A percentile compares a stretch with the other conserved stretches of the same genome.
phyloP scores from a whole-genome alignment of 1,139 yeast genomes.

The Pichia sp. region DNA sequence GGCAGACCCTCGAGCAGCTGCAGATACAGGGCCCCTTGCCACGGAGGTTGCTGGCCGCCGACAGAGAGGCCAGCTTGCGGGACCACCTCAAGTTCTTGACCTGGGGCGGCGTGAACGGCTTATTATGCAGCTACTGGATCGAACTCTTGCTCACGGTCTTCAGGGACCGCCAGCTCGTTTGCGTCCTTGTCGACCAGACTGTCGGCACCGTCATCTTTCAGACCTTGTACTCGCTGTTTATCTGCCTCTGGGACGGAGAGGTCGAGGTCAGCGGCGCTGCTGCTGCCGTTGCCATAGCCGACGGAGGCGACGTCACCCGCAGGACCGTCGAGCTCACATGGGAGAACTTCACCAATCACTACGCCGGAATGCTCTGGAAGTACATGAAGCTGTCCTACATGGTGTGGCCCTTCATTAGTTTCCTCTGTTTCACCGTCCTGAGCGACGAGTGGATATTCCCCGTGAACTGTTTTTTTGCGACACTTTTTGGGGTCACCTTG shows the following conservation, averaged over 20 bases:
- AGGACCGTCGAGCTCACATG: constrained; percentile 8
- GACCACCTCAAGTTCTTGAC: constrained; percentile 43
- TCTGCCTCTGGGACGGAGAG: constrained; percentile 52
- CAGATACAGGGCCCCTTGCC: background rate
- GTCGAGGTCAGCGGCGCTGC: constrained; percentile 18
- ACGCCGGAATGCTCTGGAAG: constrained; percentile 38
- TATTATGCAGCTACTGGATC: constrained; percentile 55
- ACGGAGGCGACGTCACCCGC: background rate
- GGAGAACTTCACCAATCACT: constrained; percentile 17
- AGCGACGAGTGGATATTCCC: constrained; percentile 47
- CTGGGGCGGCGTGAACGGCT: constrained; percentile 64
- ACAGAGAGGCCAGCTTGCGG: constrained; percentile 20
- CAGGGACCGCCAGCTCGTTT: constrained; percentile 33
- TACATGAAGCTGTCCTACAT: constrained; percentile 51
- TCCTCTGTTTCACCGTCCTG: constrained; percentile 45
- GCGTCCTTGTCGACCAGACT: constrained; percentile 50
- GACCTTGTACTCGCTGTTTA: constrained; percentile 44
- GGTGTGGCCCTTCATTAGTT: constrained; percentile 58
- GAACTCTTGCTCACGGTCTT: constrained; percentile 40
- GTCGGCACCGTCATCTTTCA: constrained; percentile 56
- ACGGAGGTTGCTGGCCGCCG: background rate
- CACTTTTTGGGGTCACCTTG: constrained; percentile 54
- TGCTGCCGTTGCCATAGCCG: too few relatives aligned
- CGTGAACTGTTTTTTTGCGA: constrained; percentile 51
- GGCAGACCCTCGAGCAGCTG: background rate